Conservation (phyloP, 352 stramenopile species). For the Pythium coloratum region DNA sequence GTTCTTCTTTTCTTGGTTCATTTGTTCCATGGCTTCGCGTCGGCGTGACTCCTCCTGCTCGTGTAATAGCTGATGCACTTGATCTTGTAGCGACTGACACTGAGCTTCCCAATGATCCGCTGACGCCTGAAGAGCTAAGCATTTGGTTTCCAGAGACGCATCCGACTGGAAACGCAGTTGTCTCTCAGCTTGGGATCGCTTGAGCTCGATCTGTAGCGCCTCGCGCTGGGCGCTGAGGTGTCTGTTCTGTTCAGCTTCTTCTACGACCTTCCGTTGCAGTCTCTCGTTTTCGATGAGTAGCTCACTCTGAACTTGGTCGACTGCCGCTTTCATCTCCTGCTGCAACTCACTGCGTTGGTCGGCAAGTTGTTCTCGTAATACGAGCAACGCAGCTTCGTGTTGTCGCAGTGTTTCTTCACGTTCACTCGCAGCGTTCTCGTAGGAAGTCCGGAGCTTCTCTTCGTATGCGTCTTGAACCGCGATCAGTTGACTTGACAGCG, state of each 20-base stretch:
- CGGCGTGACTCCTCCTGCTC: conserved; percentile 13
- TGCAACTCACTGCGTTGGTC: conserved; percentile 44
- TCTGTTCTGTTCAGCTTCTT: conserved; percentile 17
- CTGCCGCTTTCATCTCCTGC: conserved; percentile 37
- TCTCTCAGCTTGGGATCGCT: background rate
- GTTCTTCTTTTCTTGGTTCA: background rate
- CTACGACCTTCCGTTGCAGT: conserved; percentile 18
- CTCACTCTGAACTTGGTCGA: conserved; percentile 46
- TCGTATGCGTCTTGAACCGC: conserved; percentile 51
- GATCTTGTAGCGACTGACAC: conserved; percentile 21
- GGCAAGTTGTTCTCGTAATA: conserved; percentile 35
- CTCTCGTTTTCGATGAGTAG: conserved; percentile 34
- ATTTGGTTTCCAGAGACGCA: conserved; percentile 9
- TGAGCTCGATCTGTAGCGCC: conserved; percentile 9
- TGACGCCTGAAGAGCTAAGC: conserved; percentile 9
- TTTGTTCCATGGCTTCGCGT: background rate
- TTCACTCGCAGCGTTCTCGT: conserved; percentile 36
- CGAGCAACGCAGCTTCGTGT: conserved; percentile 37
- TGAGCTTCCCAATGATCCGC: conserved; percentile 19
- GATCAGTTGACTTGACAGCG: conserved; percentile 39
- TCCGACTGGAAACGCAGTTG: conserved; percentile 8
- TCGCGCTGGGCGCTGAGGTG: conserved; percentile 9
- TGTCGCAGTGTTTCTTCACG: conserved; percentile 32
- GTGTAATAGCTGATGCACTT: conserved; percentile 19
- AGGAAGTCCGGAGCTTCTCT: conserved; percentile 36